These are phyloP conservation scores for Sporothrix pseudoabietina DNA, from an alignment of 2,329 filamentous ascomycete species.

Conservation along the genomic window DNA sequence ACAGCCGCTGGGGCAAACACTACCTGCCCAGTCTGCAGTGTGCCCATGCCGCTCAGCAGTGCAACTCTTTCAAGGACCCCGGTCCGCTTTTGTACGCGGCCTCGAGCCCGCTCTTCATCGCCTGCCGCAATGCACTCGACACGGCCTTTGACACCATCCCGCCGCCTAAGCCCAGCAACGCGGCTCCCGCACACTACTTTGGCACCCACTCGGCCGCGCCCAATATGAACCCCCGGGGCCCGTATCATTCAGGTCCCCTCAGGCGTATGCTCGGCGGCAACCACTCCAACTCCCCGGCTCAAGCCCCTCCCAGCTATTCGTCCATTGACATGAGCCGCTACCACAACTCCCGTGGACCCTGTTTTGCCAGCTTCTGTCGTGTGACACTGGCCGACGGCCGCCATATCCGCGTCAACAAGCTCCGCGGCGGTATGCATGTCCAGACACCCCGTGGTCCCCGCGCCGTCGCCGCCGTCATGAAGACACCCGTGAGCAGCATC, in stretches of 20 bases:
- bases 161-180: constrained; percentile 47
- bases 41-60: constrained; percentile 59
- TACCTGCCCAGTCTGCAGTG: constrained; percentile 60
- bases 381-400: constrained; percentile 49
- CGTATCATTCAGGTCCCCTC: background rate
- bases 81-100: constrained; percentile 58
- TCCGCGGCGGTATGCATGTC: constrained; percentile 52
- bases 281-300: background rate
- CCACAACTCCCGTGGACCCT: constrained; percentile 48
- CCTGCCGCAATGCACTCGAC: constrained; percentile 54
- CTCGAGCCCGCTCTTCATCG: constrained; percentile 54
- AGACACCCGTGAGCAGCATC: constrained; percentile 48
- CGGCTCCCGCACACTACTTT: background rate
- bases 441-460: constrained; percentile 54
- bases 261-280: background rate
- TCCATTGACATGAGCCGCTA: constrained; percentile 48
- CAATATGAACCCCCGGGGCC: background rate
- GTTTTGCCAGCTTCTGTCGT: constrained; percentile 55
- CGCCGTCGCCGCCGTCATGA: constrained; percentile 54
- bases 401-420: constrained; percentile 46
- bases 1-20: constrained; percentile 57
- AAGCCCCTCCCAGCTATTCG: constrained; percentile 27
- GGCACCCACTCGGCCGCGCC: background rate
- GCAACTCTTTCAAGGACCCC: constrained; percentile 64
- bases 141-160: constrained; percentile 52